These are phyloP conservation scores for Rhodotorula mucilaginosa DNA, from an alignment of 1,284 basidiomycete species.

Conservation along the genomic window DNA sequence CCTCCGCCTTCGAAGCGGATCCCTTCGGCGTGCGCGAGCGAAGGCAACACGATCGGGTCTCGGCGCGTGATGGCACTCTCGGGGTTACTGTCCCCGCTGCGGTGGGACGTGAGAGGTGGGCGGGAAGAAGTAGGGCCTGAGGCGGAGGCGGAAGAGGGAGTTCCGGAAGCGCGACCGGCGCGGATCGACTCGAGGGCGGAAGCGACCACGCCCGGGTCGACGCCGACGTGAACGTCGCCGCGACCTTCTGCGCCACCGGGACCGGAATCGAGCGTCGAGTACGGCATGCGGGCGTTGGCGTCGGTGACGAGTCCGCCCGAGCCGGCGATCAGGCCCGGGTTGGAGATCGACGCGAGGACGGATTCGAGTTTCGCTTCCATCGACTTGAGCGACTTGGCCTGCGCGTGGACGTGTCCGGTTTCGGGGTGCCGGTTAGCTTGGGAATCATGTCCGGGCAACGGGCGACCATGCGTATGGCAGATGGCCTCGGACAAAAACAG, in stretches of 20 bases:
- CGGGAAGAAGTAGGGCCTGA: background rate
- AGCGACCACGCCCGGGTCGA: slow-evolving; percentile 25
- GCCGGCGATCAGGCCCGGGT: slow-evolving; percentile 33
- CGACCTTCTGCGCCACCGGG: slow-evolving; percentile 27
- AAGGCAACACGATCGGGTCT: slow-evolving; percentile 25
- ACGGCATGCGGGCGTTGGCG: slow-evolving; percentile 10
- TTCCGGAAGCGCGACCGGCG: background rate
- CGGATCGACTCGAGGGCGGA: slow-evolving; percentile 27
- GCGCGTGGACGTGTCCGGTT: background rate
- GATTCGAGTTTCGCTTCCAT: slow-evolving; percentile 91
- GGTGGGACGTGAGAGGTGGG: background rate
- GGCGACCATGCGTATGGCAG: background rate
- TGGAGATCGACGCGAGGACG: slow-evolving; percentile 52
- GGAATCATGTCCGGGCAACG: no score
- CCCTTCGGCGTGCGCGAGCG: slow-evolving; percentile 9
- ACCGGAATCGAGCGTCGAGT: slow-evolving; percentile 24
- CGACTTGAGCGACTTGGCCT: slow-evolving; percentile 76
- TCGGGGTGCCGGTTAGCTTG: no score
- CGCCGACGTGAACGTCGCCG: slow-evolving; percentile 24
- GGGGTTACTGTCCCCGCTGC: slow-evolving; percentile 8
- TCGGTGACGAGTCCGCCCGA: slow-evolving; percentile 32
- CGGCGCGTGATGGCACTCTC: slow-evolving; percentile 23
- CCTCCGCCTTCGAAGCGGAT: slow-evolving; percentile 28
- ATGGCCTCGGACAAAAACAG: background rate
- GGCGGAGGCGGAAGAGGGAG: background rate